Percentiles rank a stretch among this genome's conserved stretches.
These are phyloP conservation scores for Nothopassalora personata DNA, from an alignment of 2,329 filamentous ascomycete species.

Conservation along the genomic window DNA sequence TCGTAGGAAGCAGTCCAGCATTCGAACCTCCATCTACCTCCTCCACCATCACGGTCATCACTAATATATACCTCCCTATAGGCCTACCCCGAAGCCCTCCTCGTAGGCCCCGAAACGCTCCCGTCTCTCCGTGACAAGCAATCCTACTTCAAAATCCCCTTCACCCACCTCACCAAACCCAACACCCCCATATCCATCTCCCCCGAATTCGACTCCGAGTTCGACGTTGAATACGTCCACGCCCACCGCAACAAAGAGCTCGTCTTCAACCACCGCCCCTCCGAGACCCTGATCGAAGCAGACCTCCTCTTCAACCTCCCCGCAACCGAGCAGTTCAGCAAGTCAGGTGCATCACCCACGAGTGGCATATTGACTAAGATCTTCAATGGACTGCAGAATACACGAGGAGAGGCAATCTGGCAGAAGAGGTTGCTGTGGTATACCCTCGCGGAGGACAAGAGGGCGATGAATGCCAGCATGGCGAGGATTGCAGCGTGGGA, in stretches of 20 bases:
- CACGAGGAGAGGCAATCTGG: conserved; percentile 60
- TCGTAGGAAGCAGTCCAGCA: not conserved
- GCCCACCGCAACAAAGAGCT: conserved; percentile 79
- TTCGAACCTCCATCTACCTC: not conserved
- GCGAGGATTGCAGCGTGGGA: conserved; percentile 71
- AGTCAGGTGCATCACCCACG: conserved; percentile 49
- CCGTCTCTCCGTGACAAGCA: conserved; percentile 65
- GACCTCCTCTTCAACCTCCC: conserved; percentile 92
- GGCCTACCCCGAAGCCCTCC: conserved; percentile 69
- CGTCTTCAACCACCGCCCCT: conserved; percentile 77
- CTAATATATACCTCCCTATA: not conserved
- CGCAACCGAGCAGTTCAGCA: conserved; percentile 70
- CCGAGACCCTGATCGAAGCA: conserved; percentile 74
- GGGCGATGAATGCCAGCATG: conserved; percentile 65
- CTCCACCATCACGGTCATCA: conserved; percentile 13
- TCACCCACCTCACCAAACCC: conserved; percentile 49
- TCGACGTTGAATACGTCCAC: conserved; percentile 76
- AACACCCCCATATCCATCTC: conserved; percentile 48
- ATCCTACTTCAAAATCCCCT: conserved; percentile 30
- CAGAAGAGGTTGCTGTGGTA: conserved; percentile 85
- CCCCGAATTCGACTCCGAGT: conserved; percentile 78
- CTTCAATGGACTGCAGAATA: conserved; percentile 53
- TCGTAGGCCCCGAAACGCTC: conserved; percentile 78
- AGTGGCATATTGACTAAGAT: conserved; percentile 58
- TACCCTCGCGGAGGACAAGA: conserved; percentile 56